Evolutionary conservation across 306 rosid genomes (phyloP).

Genomic region (Sphenostylis stenocarpa): DNA sequence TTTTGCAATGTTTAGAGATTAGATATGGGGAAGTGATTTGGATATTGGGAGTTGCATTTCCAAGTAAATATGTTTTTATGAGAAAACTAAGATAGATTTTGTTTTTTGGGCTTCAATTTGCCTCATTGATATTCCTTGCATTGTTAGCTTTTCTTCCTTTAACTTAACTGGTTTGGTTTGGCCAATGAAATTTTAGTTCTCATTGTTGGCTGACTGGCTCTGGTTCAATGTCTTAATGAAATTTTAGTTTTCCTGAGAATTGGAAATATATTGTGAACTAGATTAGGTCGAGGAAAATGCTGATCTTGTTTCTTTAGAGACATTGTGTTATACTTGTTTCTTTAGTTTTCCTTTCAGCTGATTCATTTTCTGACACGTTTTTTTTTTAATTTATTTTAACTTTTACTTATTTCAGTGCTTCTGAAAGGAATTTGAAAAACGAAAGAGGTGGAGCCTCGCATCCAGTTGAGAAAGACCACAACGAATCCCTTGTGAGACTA

Average conservation of each 20-base stretch:
- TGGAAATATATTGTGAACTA: neutral
- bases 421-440: neutral
- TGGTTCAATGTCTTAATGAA: neutral
- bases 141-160: neutral
- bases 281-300: neutral
- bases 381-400: neutral
- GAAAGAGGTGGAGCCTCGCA: neutral
- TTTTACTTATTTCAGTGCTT: neutral
- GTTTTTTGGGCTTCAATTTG: neutral
- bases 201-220: neutral
- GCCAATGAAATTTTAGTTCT: neutral
- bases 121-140: neutral
- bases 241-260: neutral
- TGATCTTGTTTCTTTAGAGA: neutral
- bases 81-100: neutral
- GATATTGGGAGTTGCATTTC: neutral
- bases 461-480: neutral
- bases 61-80: neutral
- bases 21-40: neutral
- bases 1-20: neutral
- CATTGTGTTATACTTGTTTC: neutral
- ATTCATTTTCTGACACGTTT: neutral
- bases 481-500: neutral
- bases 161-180: neutral
- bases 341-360: neutral